Evolutionary conservation across 768 basidiomycete species (phyloP), one percentile per base, ranked within the genome.

Genomic region (Inosperma sp.): DNA sequence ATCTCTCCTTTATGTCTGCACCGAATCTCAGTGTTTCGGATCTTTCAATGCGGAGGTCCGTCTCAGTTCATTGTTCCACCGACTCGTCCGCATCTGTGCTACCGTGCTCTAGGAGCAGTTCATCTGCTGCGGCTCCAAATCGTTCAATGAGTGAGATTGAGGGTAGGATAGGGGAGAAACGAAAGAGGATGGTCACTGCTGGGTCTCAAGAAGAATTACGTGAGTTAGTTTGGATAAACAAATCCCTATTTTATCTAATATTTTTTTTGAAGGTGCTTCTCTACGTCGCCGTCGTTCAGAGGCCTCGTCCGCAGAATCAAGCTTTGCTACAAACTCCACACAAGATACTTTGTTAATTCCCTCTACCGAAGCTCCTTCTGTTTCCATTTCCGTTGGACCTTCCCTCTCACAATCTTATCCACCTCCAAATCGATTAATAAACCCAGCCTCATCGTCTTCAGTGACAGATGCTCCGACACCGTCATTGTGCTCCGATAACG

Each of bases 401-500:
- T 52, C 55, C 9, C 33, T 44, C n/a, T 58, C 62, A 48, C 58
- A 55, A n/a, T 51, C 49, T 14, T 47, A 34, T 47, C 59, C 22
- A 17, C 56, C 37, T 43, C 42, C 49, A 48, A 35, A 35, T 29
- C 39, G 41, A 49, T 19, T 53, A 30, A 23, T 47, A 7, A 43
- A 40, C 14, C 44, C 59, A n/a, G 29, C 34, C 13, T 35, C 45
- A 35, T 57, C 66, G 16, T 52, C 60, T 6, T 62, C 67, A 25
- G 52, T 63, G 49, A 56, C 67, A 5, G 66, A 72, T 49, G 73
- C 58, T 51, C 73, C 77, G 6, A 89, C 87, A 0, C 87, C 87
- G 0, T 88, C 86, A 0, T 69, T 89, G 13, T 84, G 80, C 58
- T 88, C 87, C 3, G 87, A 89, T 60, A 83, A 85, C 51, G 84